Percentiles rank a stretch among this genome's conserved stretches.
phyloP scores from a whole-genome alignment of 2,329 filamentous ascomycete genomes.

The Pseudonectria foliicola region DNA sequence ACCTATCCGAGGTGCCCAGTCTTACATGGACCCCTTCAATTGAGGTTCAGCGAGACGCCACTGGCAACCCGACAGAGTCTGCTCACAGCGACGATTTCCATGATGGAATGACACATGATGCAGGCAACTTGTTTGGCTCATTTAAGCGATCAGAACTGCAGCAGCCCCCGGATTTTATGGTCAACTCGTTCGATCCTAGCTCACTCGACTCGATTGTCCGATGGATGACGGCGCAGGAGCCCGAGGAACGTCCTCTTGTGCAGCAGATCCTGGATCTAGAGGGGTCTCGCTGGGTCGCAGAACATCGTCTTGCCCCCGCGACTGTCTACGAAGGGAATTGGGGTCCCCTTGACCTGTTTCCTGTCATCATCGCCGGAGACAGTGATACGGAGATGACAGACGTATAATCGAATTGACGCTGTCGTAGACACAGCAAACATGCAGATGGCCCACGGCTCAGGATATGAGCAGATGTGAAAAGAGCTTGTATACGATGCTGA shows the following conservation, averaged over 20 bases:
- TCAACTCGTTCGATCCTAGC: conserved; percentile 61
- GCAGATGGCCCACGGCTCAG: conserved; percentile 25
- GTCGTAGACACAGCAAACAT: background rate
- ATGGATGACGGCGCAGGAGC: conserved; percentile 79
- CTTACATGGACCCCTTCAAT: conserved; percentile 74
- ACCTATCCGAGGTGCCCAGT: conserved; percentile 81
- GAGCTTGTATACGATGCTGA: conserved; percentile 11
- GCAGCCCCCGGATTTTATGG: conserved; percentile 81
- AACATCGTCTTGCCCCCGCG: conserved; percentile 75
- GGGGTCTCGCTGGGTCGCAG: conserved; percentile 73
- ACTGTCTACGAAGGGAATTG: conserved; percentile 95
- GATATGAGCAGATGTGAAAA: conserved; percentile 22
- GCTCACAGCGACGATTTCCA: conserved; percentile 29
- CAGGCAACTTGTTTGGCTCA: conserved; percentile 35
- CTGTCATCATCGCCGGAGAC: conserved; percentile 30
- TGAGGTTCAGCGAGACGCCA: conserved; percentile 65
- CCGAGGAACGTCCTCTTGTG: conserved; percentile 64
- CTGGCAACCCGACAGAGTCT: conserved; percentile 39
- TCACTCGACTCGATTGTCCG: conserved; percentile 79
- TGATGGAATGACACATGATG: conserved; percentile 25
- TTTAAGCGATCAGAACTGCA: conserved; percentile 43
- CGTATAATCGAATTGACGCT: conserved; percentile 31
- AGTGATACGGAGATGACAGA: conserved; percentile 54
- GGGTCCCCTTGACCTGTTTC: conserved; percentile 62
- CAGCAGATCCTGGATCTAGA: conserved; percentile 65